Conservation (phyloP, 139 green algal genomes). For the Tetraselmis chui region DNA sequence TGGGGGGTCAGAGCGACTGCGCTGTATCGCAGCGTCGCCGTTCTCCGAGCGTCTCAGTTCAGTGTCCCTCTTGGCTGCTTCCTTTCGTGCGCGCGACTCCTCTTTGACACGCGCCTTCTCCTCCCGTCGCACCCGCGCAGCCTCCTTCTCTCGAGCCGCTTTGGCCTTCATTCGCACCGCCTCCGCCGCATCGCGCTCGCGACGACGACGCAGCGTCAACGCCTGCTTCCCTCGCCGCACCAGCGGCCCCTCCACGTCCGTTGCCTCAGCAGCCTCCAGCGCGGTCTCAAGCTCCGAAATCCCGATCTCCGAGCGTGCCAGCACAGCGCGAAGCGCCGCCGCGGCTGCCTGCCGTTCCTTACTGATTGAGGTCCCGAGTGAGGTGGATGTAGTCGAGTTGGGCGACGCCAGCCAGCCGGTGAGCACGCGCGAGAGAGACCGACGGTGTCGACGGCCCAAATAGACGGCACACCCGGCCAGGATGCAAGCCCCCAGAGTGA, state of each 20-base stretch:
- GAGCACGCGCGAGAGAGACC: neutral
- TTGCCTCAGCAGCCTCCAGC: neutral
- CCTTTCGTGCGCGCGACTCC: neutral
- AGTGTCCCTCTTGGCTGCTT: too few species aligned
- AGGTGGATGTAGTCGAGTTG: neutral
- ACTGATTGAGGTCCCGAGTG: neutral
- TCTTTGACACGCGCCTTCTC: neutral
- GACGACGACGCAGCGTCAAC: neutral
- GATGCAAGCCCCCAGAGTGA: neutral
- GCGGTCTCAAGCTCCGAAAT: neutral
- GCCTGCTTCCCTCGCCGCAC: neutral
- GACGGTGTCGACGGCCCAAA: neutral
- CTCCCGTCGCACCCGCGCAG: too few species aligned
- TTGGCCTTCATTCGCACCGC: neutral
- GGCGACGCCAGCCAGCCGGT: neutral
- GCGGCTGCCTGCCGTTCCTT: neutral
- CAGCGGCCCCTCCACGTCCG: neutral
- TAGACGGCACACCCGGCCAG: neutral
- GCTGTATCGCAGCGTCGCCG: too few species aligned
- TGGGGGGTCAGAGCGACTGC: too few species aligned
- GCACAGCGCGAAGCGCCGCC: neutral
- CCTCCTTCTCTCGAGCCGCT: neutral
- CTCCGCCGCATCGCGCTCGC: neutral
- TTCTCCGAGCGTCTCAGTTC: too few species aligned
- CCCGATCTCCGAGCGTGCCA: neutral